Evolutionary conservation across 306 rosid species (phyloP).

Genomic region (Senna tora): DNA sequence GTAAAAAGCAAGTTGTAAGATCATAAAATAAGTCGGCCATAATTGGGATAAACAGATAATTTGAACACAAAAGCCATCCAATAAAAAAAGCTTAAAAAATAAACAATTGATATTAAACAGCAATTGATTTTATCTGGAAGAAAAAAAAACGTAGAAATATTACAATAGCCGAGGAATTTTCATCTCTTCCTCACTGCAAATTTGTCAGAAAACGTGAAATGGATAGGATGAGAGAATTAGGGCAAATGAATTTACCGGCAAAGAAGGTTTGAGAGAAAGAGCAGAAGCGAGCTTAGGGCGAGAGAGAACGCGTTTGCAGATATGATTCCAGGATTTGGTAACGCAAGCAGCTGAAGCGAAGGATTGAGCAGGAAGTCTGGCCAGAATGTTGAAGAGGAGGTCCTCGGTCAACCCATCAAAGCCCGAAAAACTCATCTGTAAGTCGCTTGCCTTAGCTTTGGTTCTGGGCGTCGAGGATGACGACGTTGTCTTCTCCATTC

Average conservation of each 20-base stretch:
- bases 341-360: slow-evolving; percentile 78
- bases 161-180: background rate
- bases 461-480: background rate
- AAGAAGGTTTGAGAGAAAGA: slow-evolving; percentile 65
- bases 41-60: background rate
- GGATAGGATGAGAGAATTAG: background rate
- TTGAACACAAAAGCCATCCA: background rate
- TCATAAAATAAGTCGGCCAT: background rate
- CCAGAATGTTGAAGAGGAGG: slow-evolving; percentile 43
- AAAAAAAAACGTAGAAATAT: background rate
- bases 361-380: slow-evolving; percentile 54
- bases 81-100: background rate
- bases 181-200: background rate
- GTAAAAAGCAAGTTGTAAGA: background rate
- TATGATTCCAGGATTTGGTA: slow-evolving; percentile 57
- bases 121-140: background rate
- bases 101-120: too few species aligned
- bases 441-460: slow-evolving; percentile 24
- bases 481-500: slow-evolving; percentile 28
- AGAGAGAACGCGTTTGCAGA: slow-evolving; percentile 57
- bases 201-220: background rate
- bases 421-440: background rate
- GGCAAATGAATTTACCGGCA: slow-evolving; percentile 37
- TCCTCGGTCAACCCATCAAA: slow-evolving; percentile 45
- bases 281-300: slow-evolving; percentile 73